Evolutionary conservation across 73 alveolate genomes (phyloP), one percentile per base, ranked within the genome.

Genomic region (Paramecium sexaurelia): DNA sequence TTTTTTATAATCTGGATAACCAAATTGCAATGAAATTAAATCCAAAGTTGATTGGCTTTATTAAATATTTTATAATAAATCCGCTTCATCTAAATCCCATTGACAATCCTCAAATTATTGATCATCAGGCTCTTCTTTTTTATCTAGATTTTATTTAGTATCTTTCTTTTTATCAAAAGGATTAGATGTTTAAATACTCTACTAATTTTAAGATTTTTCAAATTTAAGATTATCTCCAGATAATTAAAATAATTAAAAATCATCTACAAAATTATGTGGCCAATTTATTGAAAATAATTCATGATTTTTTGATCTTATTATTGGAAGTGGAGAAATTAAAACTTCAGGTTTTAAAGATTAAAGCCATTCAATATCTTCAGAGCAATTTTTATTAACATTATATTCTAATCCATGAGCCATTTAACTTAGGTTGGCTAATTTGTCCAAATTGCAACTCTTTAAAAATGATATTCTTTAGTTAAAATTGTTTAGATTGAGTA

Each of bases 181-280:
- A 51, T n/a, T 19, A n/a, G n/a, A n/a, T n/a, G n/a, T n/a, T n/a
- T n/a, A n/a, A n/a, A n/a, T n/a, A n/a, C n/a, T n/a, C n/a, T n/a
- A n/a, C 3, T n/a, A 51, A 51, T 51, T 10, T 17, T n/a, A 5
- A 51, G 29, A 0, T 40, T 39, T 45, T 78, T 0, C n/a, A 51
- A 51, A 5, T 51, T 51, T 51, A 10, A 20, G 6, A 24, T 61
- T n/a, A 61, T 61, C 83, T 5, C 83, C 83, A 7, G 83, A 61
- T 61, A 61, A 61, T 61, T 32, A 10, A 15, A 61, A 61, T 29
- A 22, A 11, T 61, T 61, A 73, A 24, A 17, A 73, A 6, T 78
- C 90, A 41, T 33, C 45, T 24, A 78, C 32, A 78, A 40, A 78
- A 78, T 78, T 78, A 26, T 78, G 90, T 17, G 90, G 90, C 90